phyloP scores from a whole-genome alignment of 2,329 filamentous ascomycete genomes.

The Microcera coccophila region DNA sequence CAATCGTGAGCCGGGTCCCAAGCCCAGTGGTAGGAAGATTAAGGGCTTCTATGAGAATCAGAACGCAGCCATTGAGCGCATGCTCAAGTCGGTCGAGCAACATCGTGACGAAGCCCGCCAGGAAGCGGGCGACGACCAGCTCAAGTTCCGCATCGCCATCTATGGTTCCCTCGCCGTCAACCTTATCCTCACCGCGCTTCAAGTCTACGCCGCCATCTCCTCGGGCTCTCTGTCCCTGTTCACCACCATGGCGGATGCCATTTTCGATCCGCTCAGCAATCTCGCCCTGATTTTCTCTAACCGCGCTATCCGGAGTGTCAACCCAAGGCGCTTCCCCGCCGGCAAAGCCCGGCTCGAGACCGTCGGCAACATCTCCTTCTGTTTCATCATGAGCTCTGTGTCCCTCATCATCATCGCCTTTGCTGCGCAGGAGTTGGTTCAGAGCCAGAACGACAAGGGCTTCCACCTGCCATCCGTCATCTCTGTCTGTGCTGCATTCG shows the following conservation, averaged over 20 bases:
- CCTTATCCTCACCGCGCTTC: slow-evolving; percentile 70
- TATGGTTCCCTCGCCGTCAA: slow-evolving; percentile 75
- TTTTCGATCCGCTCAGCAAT: slow-evolving; percentile 91
- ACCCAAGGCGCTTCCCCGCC: slow-evolving; percentile 80
- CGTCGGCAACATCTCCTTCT: slow-evolving; percentile 92
- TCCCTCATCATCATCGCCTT: slow-evolving; percentile 91
- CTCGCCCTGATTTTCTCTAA: slow-evolving; percentile 81
- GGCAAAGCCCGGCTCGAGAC: slow-evolving; percentile 94
- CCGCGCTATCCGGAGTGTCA: slow-evolving; percentile 82
- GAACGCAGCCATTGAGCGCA: slow-evolving; percentile 87
- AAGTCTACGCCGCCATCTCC: slow-evolving; percentile 82
- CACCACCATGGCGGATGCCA: slow-evolving; percentile 92
- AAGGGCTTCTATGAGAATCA: slow-evolving; percentile 83
- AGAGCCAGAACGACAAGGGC: slow-evolving; percentile 50
- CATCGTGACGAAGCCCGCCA: slow-evolving; percentile 79
- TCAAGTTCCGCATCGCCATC: slow-evolving; percentile 66
- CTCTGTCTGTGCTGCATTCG: slow-evolving; percentile 78
- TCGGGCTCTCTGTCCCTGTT: slow-evolving; percentile 93
- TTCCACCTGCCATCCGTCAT: slow-evolving; percentile 84
- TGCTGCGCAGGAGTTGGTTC: slow-evolving; percentile 66
- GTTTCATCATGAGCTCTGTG: slow-evolving; percentile 91
- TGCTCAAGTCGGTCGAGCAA: slow-evolving; percentile 90
- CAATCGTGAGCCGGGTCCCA: slow-evolving; percentile 22
- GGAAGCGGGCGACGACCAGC: slow-evolving; percentile 73
- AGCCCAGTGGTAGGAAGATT: slow-evolving; percentile 51